phyloP scores from a whole-genome alignment of 805 yeast species.

The Saturnispora galanensis region DNA sequence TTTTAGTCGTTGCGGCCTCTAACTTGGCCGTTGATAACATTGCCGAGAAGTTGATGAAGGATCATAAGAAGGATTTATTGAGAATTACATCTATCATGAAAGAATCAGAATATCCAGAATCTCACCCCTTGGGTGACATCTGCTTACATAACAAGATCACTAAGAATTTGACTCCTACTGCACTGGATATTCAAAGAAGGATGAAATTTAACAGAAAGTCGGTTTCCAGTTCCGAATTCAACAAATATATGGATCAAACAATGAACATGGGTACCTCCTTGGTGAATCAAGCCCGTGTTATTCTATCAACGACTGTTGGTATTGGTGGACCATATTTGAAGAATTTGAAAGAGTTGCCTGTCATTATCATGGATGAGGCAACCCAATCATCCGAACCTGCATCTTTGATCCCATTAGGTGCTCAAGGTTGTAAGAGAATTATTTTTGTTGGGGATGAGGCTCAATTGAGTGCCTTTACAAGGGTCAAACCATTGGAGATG shows the following conservation, averaged over 20 bases:
- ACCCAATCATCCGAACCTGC: constrained; percentile 70
- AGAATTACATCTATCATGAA: constrained; percentile 52
- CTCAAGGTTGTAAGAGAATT: constrained; percentile 56
- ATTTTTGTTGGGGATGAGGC: constrained; percentile 73
- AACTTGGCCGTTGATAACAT: constrained; percentile 69
- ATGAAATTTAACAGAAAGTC: constrained; percentile 34
- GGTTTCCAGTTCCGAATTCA: constrained; percentile 36
- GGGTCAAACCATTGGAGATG: constrained; percentile 54
- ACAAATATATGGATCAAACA: constrained; percentile 35
- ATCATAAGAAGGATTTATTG: constrained; percentile 41
- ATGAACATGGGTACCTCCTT: constrained; percentile 23
- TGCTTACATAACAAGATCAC: constrained; percentile 56
- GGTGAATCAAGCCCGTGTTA: constrained; percentile 56
- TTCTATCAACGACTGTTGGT: constrained; percentile 63
- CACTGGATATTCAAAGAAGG: constrained; percentile 34
- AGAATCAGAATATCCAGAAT: constrained; percentile 46
- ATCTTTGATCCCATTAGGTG: constrained; percentile 59
- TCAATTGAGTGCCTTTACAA: constrained; percentile 63
- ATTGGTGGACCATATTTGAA: constrained; percentile 61
- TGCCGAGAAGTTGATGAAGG: constrained; percentile 52
- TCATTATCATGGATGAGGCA: constrained; percentile 70
- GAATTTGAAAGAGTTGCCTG: constrained; percentile 39
- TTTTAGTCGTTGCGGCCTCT: constrained; percentile 66
- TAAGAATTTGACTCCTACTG: constrained; percentile 36
- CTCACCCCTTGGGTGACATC: constrained; percentile 47